A percentile compares a stretch with the other conserved stretches of the same genome.
phyloP scores from a whole-genome alignment of 345 rosid genomes.

The Boechera stricta region DNA sequence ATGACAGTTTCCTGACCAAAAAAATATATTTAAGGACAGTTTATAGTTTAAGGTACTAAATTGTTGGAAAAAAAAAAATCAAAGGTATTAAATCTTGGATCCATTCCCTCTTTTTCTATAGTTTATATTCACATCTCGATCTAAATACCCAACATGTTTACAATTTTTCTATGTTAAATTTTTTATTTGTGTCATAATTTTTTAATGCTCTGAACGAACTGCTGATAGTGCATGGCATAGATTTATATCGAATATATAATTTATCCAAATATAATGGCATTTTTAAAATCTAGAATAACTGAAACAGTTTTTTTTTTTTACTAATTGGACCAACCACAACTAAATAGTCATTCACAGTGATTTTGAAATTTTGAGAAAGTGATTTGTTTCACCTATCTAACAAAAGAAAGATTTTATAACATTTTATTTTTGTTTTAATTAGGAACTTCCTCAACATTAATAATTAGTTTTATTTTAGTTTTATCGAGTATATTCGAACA shows the following conservation, averaged over 20 bases:
- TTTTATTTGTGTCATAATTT: background rate
- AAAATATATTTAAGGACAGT: background rate
- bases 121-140: constrained; percentile 27
- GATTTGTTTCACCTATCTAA: background rate
- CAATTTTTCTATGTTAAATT: background rate
- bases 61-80: background rate
- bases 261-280: background rate
- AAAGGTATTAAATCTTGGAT: constrained; percentile 12
- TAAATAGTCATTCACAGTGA: background rate
- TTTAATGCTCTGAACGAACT: too few relatives aligned
- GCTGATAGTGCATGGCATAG: background rate
- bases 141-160: constrained; percentile 20
- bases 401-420: background rate
- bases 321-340: background rate
- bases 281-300: background rate
- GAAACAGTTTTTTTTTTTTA: background rate
- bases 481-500: background rate
- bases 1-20: background rate
- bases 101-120: background rate
- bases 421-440: background rate
- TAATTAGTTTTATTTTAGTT: background rate
- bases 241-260: background rate
- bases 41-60: background rate
- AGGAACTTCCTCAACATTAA: background rate
- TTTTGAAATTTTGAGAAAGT: background rate